Conservation (phyloP, 2,329 filamentous ascomycete species). For the Penicillium sp. region DNA sequence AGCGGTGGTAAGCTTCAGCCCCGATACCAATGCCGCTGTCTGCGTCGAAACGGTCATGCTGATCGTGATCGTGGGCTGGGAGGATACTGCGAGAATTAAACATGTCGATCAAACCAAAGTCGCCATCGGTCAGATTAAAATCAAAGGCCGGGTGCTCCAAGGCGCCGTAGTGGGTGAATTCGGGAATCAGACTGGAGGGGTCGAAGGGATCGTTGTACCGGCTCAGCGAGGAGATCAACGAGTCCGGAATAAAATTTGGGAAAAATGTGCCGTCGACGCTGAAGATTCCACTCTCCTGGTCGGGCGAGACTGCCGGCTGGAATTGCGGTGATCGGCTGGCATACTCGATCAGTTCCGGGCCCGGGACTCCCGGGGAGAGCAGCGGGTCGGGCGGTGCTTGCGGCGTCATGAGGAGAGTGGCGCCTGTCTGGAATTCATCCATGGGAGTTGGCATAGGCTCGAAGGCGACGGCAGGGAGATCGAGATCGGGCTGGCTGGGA, state of each 20-base stretch:
- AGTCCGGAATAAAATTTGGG: slow-evolving; percentile 35
- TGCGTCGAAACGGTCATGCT: slow-evolving; percentile 22
- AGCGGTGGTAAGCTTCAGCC: slow-evolving; percentile 33
- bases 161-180: slow-evolving; percentile 27
- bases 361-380: slow-evolving; percentile 16
- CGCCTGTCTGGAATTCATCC: slow-evolving; percentile 11
- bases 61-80: slow-evolving; percentile 14
- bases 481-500: not conserved
- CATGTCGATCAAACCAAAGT: slow-evolving; percentile 33
- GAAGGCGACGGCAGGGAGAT: slow-evolving; percentile 10
- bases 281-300: slow-evolving; percentile 34
- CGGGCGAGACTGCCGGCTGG: slow-evolving; percentile 24
- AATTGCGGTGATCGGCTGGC: slow-evolving; percentile 10
- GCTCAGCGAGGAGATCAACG: slow-evolving; percentile 28
- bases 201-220: slow-evolving; percentile 31
- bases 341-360: slow-evolving; percentile 20
- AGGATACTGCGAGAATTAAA: slow-evolving; percentile 27
- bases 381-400: slow-evolving; percentile 12
- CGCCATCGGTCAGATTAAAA: slow-evolving; percentile 34
- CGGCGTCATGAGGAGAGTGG: slow-evolving; percentile 10
- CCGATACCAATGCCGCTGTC: slow-evolving; percentile 34
- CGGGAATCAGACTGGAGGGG: slow-evolving; percentile 22
- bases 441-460: slow-evolving; percentile 21
- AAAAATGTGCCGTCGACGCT: slow-evolving; percentile 36
- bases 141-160: slow-evolving; percentile 27